Percentiles rank a stretch among this genome's conserved stretches.
Conservation (phyloP, 768 basidiomycete species). For the Neoboletus subvelutipes region DNA sequence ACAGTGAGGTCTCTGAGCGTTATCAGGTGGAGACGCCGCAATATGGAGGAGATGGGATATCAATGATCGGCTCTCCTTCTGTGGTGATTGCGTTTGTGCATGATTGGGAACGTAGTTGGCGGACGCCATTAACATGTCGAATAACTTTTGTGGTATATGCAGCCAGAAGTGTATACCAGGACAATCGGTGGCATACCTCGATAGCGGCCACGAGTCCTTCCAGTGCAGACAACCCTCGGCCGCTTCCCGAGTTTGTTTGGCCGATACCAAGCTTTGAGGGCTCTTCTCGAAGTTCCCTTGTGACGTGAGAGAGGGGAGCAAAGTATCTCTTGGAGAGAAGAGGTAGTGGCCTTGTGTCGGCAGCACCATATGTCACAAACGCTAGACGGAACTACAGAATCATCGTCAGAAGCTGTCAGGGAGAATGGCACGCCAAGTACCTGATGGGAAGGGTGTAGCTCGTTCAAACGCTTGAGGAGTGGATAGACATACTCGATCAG, state of each 20-base stretch:
- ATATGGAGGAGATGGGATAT: constrained; percentile 59
- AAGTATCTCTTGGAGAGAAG: constrained; percentile 61
- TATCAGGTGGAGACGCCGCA: constrained; percentile 56
- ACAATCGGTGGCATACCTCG: constrained; percentile 48
- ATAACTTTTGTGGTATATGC: constrained; percentile 39
- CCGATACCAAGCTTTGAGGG: constrained; percentile 57
- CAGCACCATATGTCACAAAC: constrained; percentile 61
- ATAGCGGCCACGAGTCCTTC: constrained; percentile 70
- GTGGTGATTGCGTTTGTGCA: constrained; percentile 21
- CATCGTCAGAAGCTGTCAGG: not conserved
- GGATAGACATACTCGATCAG: constrained; percentile 48
- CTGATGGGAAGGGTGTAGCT: constrained; percentile 39
- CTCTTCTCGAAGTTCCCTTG: constrained; percentile 47
- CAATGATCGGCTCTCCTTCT: constrained; percentile 29
- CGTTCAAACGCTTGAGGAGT: constrained; percentile 51
- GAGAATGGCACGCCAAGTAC: constrained; percentile 27
- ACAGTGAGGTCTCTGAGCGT: constrained; percentile 50
- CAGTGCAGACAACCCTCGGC: constrained; percentile 61
- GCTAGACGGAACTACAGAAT: constrained; percentile 42
- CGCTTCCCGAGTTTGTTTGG: constrained; percentile 46
- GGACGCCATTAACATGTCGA: constrained; percentile 34
- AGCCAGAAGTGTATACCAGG: not conserved
- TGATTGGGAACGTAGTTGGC: constrained; percentile 13
- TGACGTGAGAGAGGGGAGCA: constrained; percentile 38
- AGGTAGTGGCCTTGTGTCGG: constrained; percentile 55